phyloP scores from a whole-genome alignment of 2,329 filamentous ascomycete species.

The Colletotrichum echinochloae region DNA sequence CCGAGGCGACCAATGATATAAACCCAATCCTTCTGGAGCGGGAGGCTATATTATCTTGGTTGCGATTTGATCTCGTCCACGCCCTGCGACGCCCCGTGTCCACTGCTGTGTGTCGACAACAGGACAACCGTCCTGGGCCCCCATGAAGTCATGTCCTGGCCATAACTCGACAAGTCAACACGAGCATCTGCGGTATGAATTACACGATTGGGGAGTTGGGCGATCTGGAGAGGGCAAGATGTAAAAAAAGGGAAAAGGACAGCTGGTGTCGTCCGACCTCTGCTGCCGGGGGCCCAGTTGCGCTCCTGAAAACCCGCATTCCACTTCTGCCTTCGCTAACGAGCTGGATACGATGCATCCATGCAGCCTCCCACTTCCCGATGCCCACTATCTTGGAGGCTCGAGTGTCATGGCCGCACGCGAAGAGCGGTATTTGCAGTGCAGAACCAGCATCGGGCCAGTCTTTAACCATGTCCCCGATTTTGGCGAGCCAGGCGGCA shows the following conservation, averaged over 20 bases:
- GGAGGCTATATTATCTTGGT: constrained; percentile 19
- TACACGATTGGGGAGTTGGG: background rate
- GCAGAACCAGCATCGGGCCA: background rate
- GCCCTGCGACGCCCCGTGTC: constrained; percentile 34
- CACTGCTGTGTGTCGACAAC: constrained; percentile 25
- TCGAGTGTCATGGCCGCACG: background rate
- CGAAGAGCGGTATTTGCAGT: constrained; percentile 10
- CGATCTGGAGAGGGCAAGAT: background rate
- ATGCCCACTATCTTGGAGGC: constrained; percentile 16
- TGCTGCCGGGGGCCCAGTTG: constrained; percentile 1
- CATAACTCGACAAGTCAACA: background rate
- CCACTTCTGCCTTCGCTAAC: background rate
- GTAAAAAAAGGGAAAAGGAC: background rate
- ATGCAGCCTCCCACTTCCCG: constrained; percentile 34
- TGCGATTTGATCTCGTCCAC: constrained; percentile 39
- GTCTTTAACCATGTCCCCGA: background rate
- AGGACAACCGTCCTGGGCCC: background rate
- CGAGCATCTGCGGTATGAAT: constrained; percentile 18
- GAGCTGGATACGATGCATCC: constrained; percentile 25
- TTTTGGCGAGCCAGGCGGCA: background rate
- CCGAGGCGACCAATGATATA: constrained; percentile 29
- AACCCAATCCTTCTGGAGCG: background rate
- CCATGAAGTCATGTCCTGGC: constrained; percentile 27
- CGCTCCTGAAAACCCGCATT: background rate
- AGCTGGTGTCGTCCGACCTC: background rate